phyloP scores from a whole-genome alignment of 441 rosid genomes.

The Pelargonium fulgidum region DNA sequence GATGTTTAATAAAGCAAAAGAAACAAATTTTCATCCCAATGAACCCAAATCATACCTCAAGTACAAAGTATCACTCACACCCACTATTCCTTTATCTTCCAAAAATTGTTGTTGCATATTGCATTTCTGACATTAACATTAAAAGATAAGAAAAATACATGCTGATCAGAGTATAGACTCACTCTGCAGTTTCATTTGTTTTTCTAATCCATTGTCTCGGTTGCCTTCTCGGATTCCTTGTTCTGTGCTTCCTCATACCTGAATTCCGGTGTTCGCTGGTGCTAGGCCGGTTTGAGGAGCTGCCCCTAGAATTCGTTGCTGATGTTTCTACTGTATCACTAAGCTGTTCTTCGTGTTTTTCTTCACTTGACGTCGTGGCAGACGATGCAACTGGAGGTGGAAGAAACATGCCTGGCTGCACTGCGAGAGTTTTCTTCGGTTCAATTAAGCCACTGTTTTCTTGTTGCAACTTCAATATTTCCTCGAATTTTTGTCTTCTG shows the following conservation, averaged over 20 bases:
- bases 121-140: neutral
- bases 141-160: neutral
- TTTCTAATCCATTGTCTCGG: constrained; percentile 39
- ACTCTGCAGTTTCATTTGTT: constrained; percentile 25
- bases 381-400: constrained; percentile 32
- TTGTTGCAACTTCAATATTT: constrained; percentile 48
- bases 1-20: too few relatives aligned
- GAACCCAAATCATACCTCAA: too few relatives aligned
- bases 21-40: too few relatives aligned
- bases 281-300: constrained; percentile 34
- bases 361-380: constrained; percentile 24
- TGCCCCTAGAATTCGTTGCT: constrained; percentile 26
- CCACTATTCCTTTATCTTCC: neutral
- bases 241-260: constrained; percentile 24
- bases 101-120: neutral
- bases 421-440: constrained; percentile 43
- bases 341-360: constrained; percentile 30
- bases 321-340: constrained; percentile 16
- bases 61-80: neutral
- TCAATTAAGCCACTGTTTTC: constrained; percentile 62
- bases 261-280: constrained; percentile 26
- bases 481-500: constrained; percentile 63
- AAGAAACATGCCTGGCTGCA: constrained; percentile 66
- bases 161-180: neutral
- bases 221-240: constrained; percentile 28